A percentile compares a stretch with the other conserved stretches of the same genome.
Evolutionary conservation across 2,329 filamentous ascomycete species (phyloP).

Genomic region (Neurospora sp.): DNA sequence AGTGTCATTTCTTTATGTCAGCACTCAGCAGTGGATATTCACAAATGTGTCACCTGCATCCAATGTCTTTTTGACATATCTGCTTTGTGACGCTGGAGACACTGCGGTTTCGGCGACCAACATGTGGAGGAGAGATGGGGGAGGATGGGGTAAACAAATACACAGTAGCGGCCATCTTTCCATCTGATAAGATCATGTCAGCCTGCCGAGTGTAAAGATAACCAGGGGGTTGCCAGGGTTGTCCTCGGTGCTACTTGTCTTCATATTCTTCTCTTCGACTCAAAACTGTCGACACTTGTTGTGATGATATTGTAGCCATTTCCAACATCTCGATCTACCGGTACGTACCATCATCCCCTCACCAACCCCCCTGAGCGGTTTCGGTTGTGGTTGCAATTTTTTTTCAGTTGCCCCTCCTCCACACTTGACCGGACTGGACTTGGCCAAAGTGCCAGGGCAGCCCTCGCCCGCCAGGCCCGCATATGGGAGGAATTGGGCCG

Average conservation of each 20-base stretch:
- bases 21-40: not conserved
- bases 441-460: not conserved
- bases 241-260: not conserved
- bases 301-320: not conserved
- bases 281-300: not conserved
- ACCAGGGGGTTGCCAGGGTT: not conserved
- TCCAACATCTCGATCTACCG: not conserved
- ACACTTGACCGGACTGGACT: conserved; percentile 6
- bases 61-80: not conserved
- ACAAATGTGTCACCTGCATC: not conserved
- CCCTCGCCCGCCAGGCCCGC: not conserved
- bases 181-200: not conserved
- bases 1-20: not conserved
- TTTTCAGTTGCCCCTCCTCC: conserved; percentile 17
- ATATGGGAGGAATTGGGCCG: not conserved
- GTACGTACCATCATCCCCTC: not conserved
- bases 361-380: conserved; percentile 2
- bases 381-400: conserved; percentile 5
- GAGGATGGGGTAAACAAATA: not conserved
- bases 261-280: not conserved
- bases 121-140: not conserved
- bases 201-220: not conserved
- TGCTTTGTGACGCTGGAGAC: not conserved
- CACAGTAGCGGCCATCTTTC: not conserved
- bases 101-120: not conserved